Evolutionary conservation across 2,329 filamentous ascomycete genomes (phyloP), one percentile per base, ranked within the genome.

Genomic region (Pseudocercospora cruenta): DNA sequence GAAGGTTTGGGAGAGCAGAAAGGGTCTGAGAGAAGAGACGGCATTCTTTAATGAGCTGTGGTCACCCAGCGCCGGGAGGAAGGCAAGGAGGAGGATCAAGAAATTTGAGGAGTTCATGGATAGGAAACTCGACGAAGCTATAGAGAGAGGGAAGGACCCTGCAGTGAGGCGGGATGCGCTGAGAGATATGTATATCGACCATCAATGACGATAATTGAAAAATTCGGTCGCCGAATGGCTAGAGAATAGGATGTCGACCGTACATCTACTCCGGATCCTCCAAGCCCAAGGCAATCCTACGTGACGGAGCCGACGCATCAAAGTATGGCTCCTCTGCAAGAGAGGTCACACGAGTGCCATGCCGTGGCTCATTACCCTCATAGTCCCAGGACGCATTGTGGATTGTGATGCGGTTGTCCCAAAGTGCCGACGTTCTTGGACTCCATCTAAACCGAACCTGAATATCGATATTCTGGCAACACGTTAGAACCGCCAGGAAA

Each of bases 371-470:
- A 21, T 80, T 83, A 1, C 88, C 88, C 36, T 86, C 88, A 72
- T 92, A 92, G 39, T 26, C 28, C 28, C 51, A 58, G 36, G 16
- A 22, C 33, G 49, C n/a, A 21, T 55, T 22, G 24, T 59, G 24
- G 1, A 62, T 45, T 10, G 57, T 62, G 47, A 19, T 69, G 63
- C 87, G 82, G 71, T 92, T 92, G 72, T 92, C 90, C 90, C 90
- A 92, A 3, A 92, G 78, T 0, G 88, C 90, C 60, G 86, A 89
- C 0, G 89, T 90, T 26, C 83, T 78, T 0, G 88, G 86, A 0
- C 86, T 90, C 90, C 90, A 92, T 73, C 84, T 86, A 80, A 91
- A 92, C 0, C 90, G 84, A 5, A 91, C 83, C 75, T 92, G 90
- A 61, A 91, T 91, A 72, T 92, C 90, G 3, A 89, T 82, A 64